Evolutionary conservation across 257 asterid species (phyloP), one percentile per base, ranked within the genome.

Genomic region (Knoxia roxburghii): DNA sequence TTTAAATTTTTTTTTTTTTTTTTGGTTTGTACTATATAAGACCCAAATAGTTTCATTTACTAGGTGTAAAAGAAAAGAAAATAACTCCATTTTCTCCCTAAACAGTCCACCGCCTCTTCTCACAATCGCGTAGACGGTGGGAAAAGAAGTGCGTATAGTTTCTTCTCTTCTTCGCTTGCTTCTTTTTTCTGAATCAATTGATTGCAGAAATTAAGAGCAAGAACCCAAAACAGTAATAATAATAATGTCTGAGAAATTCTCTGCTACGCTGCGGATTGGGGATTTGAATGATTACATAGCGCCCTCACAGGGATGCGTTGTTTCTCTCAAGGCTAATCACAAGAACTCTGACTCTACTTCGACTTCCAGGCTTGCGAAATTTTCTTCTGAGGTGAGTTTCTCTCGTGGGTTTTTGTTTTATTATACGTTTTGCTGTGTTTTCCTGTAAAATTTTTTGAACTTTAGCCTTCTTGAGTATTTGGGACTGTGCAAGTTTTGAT

Each of bases 241-340:
- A 51, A 61, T 61, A 17, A 94, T 94, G 99, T 84, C 99, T 63
- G 87, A 84, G 63, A 94, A 85, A 68, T 94, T 90, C 73, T 94
- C 99, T 23, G 98, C 99, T 15, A 84, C 98, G 68, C 83, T 94
- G 55, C 80, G 99, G 73, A 79, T 89, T 41, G 99, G 98, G 59
- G 99, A 94, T 80, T 76, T 90, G 86, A 94, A 94, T 75, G 99
- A 94, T 81, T 94, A 73, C 83, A 90, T 90, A 84, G 93, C 99
- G 57, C 99, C 99, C 2, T 87, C 99, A 0, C 97, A 94, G 71
- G 99, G 98, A 15, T 94, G 99, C 53, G 96, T 94, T 60, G 78
- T 94, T 73, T 81, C 86, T 49, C 79, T 81, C 13, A 81, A 78
- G 57, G 64, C 75, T 27, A 75, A 69, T 52, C 67, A 54, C 39